Evolutionary conservation across 768 basidiomycete genomes (phyloP).

Genomic region (Agaricus sinodeliciosus): DNA sequence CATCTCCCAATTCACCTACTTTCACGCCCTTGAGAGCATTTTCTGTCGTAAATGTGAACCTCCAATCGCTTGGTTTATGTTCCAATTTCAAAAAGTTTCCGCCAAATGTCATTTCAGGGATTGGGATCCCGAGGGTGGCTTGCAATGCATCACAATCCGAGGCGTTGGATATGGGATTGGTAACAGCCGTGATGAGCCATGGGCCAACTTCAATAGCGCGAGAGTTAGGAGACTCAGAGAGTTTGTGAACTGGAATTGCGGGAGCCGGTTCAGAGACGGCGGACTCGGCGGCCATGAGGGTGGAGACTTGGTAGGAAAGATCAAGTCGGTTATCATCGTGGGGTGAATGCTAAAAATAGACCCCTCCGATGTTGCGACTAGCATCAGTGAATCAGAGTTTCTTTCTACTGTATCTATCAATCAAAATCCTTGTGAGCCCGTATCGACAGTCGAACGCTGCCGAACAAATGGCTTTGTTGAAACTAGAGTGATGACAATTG

Average conservation of each 20-base stretch:
- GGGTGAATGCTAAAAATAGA: background rate
- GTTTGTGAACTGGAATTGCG: conserved; percentile 52
- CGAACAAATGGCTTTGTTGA: no score
- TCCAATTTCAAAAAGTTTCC: conserved; percentile 66
- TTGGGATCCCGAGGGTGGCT: conserved; percentile 58
- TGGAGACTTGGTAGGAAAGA: background rate
- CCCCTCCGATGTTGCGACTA: background rate
- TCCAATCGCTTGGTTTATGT: conserved; percentile 60
- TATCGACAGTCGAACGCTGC: no score
- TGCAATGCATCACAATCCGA: conserved; percentile 67
- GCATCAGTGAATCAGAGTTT: no score
- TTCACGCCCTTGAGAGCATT: conserved; percentile 69
- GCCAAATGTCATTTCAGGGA: conserved; percentile 98
- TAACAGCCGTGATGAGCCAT: conserved; percentile 68
- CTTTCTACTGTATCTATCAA: no score
- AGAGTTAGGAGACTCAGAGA: conserved; percentile 63
- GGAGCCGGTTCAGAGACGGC: conserved; percentile 20
- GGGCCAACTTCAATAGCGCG: conserved; percentile 59
- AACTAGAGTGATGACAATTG: no score
- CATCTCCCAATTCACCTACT: conserved; percentile 65
- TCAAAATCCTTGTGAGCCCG: no score
- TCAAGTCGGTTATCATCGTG: background rate
- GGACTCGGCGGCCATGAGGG: background rate
- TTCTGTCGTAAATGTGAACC: conserved; percentile 57
- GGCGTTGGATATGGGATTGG: conserved; percentile 77